A percentile compares a stretch with the other conserved stretches of the same genome.
Conservation (phyloP, 148 eudicot genomes). For the Salicornia ramosissima region DNA sequence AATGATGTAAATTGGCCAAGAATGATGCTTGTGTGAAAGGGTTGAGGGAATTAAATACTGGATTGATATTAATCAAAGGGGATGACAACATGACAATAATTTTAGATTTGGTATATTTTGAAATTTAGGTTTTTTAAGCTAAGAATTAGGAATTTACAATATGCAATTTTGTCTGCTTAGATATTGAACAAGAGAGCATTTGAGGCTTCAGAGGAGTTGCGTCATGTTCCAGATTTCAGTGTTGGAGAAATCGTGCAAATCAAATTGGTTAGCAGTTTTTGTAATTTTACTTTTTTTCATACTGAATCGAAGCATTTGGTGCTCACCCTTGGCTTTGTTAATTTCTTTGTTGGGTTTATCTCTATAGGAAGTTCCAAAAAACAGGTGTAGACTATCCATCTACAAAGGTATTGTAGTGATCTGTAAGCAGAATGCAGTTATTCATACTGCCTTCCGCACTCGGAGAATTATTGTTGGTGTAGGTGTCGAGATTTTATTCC, state of each 20-base stretch:
- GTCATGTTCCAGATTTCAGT: conserved; percentile 73
- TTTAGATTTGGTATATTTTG: too few relatives aligned
- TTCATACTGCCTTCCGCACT: conserved; percentile 83
- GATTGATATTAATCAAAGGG: neutral
- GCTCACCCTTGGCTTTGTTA: neutral
- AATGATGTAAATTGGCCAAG: neutral
- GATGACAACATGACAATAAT: too few relatives aligned
- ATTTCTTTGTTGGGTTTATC: conserved; percentile 17
- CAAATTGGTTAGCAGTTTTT: conserved; percentile 50
- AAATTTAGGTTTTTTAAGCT: too few relatives aligned
- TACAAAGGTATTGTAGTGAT: conserved; percentile 94
- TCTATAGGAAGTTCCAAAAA: conserved; percentile 71
- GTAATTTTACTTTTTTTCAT: neutral
- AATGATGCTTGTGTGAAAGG: neutral
- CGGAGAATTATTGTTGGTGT: conserved; percentile 84
- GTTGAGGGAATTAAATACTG: conserved; percentile 1
- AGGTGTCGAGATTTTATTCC: conserved; percentile 95
- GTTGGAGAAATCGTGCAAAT: conserved; percentile 80
- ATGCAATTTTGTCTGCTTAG: conserved; percentile 29
- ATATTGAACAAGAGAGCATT: conserved; percentile 83
- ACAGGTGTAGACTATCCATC: conserved; percentile 59
- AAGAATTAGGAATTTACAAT: too few relatives aligned
- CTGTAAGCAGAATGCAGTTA: conserved; percentile 87
- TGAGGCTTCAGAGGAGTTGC: conserved; percentile 49
- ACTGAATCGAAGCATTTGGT: neutral